Conservation (phyloP, 192 early-diverging fungal species). For the Podila minutissima region DNA sequence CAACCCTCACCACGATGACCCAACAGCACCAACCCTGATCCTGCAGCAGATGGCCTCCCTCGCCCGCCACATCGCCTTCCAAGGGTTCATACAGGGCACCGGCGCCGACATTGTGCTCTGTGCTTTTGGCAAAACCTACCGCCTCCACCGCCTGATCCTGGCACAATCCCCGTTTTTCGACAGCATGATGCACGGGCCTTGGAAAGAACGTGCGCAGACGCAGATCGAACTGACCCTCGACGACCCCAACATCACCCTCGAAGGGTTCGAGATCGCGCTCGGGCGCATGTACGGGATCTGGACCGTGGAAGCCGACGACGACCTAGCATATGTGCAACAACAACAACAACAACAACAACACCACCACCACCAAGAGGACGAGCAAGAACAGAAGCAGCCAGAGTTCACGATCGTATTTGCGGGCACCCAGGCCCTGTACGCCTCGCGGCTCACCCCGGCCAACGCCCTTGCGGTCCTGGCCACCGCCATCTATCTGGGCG, state of each 20-base stretch:
- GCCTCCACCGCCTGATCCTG: constrained; percentile 62
- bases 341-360: not conserved
- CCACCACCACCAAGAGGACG: too few species aligned
- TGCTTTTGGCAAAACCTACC: constrained; percentile 59
- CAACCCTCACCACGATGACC: not conserved
- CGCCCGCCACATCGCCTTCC: constrained; percentile 55
- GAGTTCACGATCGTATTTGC: not conserved
- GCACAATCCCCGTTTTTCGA: constrained; percentile 64
- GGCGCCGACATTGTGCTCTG: constrained; percentile 59
- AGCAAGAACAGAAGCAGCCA: not conserved
- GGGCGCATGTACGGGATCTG: constrained; percentile 60
- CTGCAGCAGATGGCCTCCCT: constrained; percentile 39
- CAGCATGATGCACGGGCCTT: constrained; percentile 56
- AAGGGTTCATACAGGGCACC: constrained; percentile 56
- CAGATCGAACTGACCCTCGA: constrained; percentile 58
- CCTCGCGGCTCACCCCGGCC: constrained; percentile 21
- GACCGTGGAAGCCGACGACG: constrained; percentile 10
- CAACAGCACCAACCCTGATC: not conserved
- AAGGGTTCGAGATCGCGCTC: constrained; percentile 63
- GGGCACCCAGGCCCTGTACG: not conserved
- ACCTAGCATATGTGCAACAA: not conserved
- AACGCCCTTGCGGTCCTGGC: constrained; percentile 60
- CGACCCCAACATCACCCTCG: constrained; percentile 58
- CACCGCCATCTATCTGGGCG: constrained; percentile 57
- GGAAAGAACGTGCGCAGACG: constrained; percentile 46